A percentile compares a stretch with the other conserved stretches of the same genome.
Evolutionary conservation across 2,329 filamentous ascomycete genomes (phyloP).

Genomic region (Pestalotiopsis sp.): DNA sequence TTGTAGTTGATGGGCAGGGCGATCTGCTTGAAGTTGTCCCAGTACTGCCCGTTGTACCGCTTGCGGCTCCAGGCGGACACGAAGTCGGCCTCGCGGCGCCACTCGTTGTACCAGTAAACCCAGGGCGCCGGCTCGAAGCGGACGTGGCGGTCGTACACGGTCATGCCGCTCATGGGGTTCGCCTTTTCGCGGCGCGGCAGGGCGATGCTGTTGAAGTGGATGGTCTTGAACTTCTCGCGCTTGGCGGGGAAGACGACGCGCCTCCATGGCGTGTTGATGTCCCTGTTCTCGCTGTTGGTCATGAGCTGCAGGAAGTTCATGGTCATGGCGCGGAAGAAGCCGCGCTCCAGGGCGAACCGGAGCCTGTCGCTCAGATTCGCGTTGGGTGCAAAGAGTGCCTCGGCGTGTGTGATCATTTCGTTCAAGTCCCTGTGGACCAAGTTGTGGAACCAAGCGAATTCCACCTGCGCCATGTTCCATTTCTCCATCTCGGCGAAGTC

Average conservation of each 20-base stretch:
- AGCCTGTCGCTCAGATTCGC: slow-evolving; percentile 19
- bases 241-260: slow-evolving; percentile 38
- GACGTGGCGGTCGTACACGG: slow-evolving; percentile 4
- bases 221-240: slow-evolving; percentile 24
- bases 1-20: slow-evolving; percentile 31
- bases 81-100: slow-evolving; percentile 23
- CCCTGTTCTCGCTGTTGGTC: slow-evolving; percentile 38
- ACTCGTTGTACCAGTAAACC: slow-evolving; percentile 30
- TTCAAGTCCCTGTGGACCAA: too few species aligned
- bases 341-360: slow-evolving; percentile 35
- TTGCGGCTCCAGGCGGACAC: slow-evolving; percentile 26
- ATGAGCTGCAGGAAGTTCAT: slow-evolving; percentile 44
- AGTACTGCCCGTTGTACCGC: slow-evolving; percentile 22
- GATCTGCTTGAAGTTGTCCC: slow-evolving; percentile 22
- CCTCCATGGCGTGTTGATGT: slow-evolving; percentile 38
- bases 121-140: slow-evolving; percentile 33
- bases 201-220: slow-evolving; percentile 23
- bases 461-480: slow-evolving; percentile 40
- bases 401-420: too few species aligned
- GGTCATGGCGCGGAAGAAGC: slow-evolving; percentile 46
- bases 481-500: too few species aligned
- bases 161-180: not conserved
- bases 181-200: slow-evolving; percentile 13
- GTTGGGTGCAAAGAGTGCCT: too few species aligned
- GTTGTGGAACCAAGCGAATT: not conserved